These are phyloP conservation scores for Suillus alpinus DNA, from an alignment of 768 basidiomycete species.

Conservation along the genomic window DNA sequence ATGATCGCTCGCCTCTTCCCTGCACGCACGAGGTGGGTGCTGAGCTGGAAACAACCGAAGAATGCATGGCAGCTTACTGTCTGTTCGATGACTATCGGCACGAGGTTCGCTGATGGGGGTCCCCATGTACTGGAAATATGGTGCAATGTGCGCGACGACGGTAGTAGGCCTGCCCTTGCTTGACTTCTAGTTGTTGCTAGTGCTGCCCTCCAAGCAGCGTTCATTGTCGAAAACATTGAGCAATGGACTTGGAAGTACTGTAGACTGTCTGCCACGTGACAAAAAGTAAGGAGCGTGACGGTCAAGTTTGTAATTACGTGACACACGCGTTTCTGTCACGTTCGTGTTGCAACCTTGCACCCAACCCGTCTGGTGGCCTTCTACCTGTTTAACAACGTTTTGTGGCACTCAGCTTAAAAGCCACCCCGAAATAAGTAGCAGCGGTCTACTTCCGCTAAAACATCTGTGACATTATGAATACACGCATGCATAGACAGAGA, in stretches of 20 bases:
- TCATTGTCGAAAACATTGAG: background rate
- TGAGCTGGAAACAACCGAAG: constrained; percentile 14
- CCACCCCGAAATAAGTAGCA: background rate
- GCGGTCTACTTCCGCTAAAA: background rate
- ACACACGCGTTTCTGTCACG: constrained; percentile 30
- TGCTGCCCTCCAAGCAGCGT: background rate
- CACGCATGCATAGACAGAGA: constrained; percentile 34
- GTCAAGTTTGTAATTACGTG: constrained; percentile 20
- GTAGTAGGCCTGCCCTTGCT: constrained; percentile 10
- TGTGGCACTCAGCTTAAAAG: background rate
- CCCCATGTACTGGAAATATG: constrained; percentile 47
- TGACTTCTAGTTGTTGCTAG: constrained; percentile 15
- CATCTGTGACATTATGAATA: constrained; percentile 19
- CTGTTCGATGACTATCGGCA: constrained; percentile 93
- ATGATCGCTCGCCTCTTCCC: constrained; percentile 86
- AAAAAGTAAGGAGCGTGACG: constrained; percentile 16
- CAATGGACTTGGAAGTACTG: background rate
- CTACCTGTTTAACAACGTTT: background rate
- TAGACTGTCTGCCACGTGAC: constrained; percentile 9
- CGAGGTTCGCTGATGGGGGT: constrained; percentile 59
- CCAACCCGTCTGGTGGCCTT: background rate
- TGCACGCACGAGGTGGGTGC: constrained; percentile 25
- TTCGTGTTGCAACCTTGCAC: constrained; percentile 2
- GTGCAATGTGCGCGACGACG: constrained; percentile 46
- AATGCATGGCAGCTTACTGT: constrained; percentile 50